Evolutionary conservation across 2,329 filamentous ascomycete species (phyloP), one percentile per base, ranked within the genome.

Genomic region (Aspergillus sp.): DNA sequence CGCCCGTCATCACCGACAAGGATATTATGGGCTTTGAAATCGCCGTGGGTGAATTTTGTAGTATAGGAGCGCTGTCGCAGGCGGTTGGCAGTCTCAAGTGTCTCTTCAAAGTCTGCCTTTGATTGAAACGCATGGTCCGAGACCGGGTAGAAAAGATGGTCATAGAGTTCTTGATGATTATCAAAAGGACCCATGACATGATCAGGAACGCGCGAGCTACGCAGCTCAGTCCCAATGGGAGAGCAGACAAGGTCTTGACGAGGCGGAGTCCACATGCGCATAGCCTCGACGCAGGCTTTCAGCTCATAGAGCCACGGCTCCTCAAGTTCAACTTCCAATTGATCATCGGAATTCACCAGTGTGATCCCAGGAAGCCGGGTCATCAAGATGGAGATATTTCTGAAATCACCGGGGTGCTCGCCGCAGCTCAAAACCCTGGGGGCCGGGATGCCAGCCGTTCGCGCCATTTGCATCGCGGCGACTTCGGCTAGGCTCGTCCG

Each of bases 361-460:
- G 66, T 50, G 6, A 64, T 54, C 5, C 75, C 73, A 17, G 72
- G 74, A 49, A 76, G 56, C 24, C 74, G 68, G n/a, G 75, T 78
- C 74, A 79, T 78, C 23, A 77, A 52, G 40, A 76, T 75, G n/a
- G 74, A 75, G 49, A 75, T 55, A 12, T 50, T 60, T 27, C 66
- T 51, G 27, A 66, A 64, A 19, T 21, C 44, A 45, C 59, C 27
- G 5, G 62, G 65, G 49, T 77, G 70, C 45, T 75, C 70, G 6
- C 73, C 70, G 39, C 64, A 74, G 51, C 57, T 64, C 17, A 77
- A 19, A 2, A 75, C 68, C 58, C 63, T 74, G 0, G 72, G 70
- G 17, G 68, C 67, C 37, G 73, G 72, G 19, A 76, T 70, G 17
- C 72, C 71, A 33, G 73, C 75, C 33, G 68, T 59, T 39, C 58